A percentile compares a stretch with the other conserved stretches of the same genome.
phyloP scores from a whole-genome alignment of 1,139 yeast species.

The Kazachstania sp. region DNA sequence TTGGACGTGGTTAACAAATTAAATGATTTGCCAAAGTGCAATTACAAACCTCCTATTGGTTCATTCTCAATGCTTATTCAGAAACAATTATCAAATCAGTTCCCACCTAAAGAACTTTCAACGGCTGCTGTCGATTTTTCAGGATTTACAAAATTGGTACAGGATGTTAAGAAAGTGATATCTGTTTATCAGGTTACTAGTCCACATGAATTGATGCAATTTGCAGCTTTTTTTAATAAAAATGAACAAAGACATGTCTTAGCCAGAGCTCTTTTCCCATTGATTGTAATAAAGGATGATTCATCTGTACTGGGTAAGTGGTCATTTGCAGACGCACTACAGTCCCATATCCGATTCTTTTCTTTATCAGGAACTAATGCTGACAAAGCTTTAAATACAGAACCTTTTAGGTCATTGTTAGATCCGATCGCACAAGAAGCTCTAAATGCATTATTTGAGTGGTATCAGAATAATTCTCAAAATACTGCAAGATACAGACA shows the following conservation, averaged over 20 bases:
- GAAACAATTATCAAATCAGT: slow-evolving; percentile 46
- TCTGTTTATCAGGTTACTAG: slow-evolving; percentile 35
- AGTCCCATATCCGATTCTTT: slow-evolving; percentile 29
- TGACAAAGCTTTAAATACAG: slow-evolving; percentile 6
- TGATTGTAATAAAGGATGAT: slow-evolving; percentile 54
- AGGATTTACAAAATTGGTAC: slow-evolving; percentile 22
- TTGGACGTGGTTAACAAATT: slow-evolving; percentile 8
- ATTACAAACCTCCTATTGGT: slow-evolving; percentile 31
- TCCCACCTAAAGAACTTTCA: slow-evolving; percentile 44
- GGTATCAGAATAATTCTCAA: slow-evolving; percentile 51
- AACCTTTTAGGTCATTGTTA: slow-evolving; percentile 13
- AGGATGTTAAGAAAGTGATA: slow-evolving; percentile 32
- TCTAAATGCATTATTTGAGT: slow-evolving; percentile 42
- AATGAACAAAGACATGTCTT: slow-evolving; percentile 40
- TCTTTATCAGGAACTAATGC: slow-evolving; percentile 30
- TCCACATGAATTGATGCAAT: slow-evolving; percentile 27
- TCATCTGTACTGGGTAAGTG: slow-evolving; percentile 41
- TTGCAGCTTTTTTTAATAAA: slow-evolving; percentile 29
- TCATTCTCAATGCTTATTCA: slow-evolving; percentile 47
- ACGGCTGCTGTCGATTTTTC: slow-evolving; percentile 26
- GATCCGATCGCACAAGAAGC: slow-evolving; percentile 20
- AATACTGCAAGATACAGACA: slow-evolving; percentile 83
- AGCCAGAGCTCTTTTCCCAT: slow-evolving; percentile 53
- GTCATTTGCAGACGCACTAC: slow-evolving; percentile 25
- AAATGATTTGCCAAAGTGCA: not conserved